Base-by-base conservation (phyloP, 305 asterid species). In the Plantago coronopus region DNA sequence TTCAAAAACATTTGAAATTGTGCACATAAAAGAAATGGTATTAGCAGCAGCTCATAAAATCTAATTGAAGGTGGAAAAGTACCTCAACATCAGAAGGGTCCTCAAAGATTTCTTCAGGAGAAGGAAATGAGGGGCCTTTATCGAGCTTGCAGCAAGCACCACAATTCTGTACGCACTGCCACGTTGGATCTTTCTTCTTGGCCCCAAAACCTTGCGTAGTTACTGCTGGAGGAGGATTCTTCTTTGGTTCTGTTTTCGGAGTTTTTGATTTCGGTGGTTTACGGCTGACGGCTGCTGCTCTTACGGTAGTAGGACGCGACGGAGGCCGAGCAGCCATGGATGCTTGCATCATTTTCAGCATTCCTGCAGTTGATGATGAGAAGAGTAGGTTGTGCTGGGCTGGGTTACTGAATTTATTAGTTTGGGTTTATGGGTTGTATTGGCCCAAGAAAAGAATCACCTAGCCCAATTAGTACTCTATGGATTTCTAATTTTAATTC, bases 71-170 rank as follows among this genome's bases (percentile, higher is more conserved):
- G 14, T 59, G 9, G 40, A 34, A 34, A 27, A 34, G 40, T 7
- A 87, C 98, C 96, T 91, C 68, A 43, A 81, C 23, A 58, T 91
- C 96, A 62, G 87, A 74, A 74, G 86, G 87, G 68, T 84, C 93
- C 5, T 88, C 93, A 54, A 91, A 88, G 37, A 91, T 71, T 59
- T 91, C 96, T 50, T 83, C 95, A 15, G 96, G 73, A 29, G 84
- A 74, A 7, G 98, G 98, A 55, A 91, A 91, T 16, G 69, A 59
- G 47, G 90, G 95, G 49, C 90, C 96, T 65, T 91, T 91, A 17
- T 88, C 80, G 56, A 91, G 93, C 57, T 91, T 91, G 75, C 98
- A 91, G 68, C 98, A 91, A 12, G 98, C 98, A 20, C 98, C 98
- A 69, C 98, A 91, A 48, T 79, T 82, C 76, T 71, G 68, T 29